Base-by-base conservation (phyloP, 257 asterid species). In the Jasminum sambac region DNA sequence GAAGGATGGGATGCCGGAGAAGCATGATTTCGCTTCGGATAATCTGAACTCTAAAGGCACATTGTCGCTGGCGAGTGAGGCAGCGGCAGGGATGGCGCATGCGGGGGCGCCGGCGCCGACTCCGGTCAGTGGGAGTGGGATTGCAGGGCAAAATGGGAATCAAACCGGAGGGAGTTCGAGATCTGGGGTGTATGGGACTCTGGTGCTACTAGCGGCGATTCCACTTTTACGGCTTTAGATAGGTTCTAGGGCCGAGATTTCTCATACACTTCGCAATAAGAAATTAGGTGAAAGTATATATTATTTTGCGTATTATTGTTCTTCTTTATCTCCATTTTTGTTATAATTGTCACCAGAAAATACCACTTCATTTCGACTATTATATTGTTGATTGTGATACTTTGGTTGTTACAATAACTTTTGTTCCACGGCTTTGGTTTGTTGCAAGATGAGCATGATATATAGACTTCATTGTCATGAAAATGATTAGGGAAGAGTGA, bases 1-100 rank as follows among this genome's bases (percentile, higher is more conserved):
- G 57, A 11, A 44, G 4, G 65, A 64, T 13, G 86, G 78, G 4
- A 50, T 70, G 55, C 84, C 86, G 16, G 67, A 23, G 26, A 64
- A 19, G 30, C 84, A 83, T 66, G 77, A 16, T n/a, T 72, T 83
- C 19, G 61, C 5, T 42, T 69, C 68, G 10, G 73, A 8, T 8
- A 83, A 83, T 77, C 41, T 83, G 75, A 79, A 79, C 1, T 40
- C 87, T 0, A 77, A 74, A 57, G 87, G 87, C 8, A 67, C 70
- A 42, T 23, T 83, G 62, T 78, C 72, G 72, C 52, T 82, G 66
- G 25, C 74, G 71, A 77, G 62, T 14, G 84, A 48, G 21, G 24
- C 24, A 9, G 11, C 21, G 16, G 50, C 50, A 43, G 50, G 12
- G 23, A 19, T 21, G 58, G 3, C 58, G 19, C 23, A 2, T 19